Percentiles rank a stretch among this genome's conserved stretches.
Conservation (phyloP, 495 filamentous ascomycete genomes). For the Chaetomium fimeti region DNA sequence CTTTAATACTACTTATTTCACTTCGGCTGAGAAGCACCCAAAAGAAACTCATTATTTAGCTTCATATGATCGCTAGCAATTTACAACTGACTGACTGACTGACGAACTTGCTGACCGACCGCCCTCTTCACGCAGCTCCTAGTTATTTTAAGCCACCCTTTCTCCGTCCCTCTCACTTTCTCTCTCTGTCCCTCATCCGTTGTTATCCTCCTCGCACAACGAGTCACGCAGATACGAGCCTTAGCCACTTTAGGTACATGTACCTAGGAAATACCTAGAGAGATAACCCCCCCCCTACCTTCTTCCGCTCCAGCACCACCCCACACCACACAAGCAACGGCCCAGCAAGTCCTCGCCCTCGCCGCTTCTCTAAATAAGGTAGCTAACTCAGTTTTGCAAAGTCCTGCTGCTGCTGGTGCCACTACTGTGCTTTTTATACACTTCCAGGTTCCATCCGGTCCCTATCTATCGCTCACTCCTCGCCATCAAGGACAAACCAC, state of each 20-base stretch:
- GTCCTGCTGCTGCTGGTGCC: neutral
- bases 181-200: neutral
- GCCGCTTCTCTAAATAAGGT: neutral
- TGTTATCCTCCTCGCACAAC: neutral
- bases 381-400: neutral
- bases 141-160: too few relatives aligned
- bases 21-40: too few relatives aligned
- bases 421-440: neutral
- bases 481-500: neutral
- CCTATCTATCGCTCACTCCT: neutral
- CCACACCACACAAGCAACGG: too few relatives aligned
- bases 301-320: too few relatives aligned
- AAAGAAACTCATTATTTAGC: neutral
- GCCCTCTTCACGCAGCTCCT: neutral
- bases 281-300: too few relatives aligned
- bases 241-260: too few relatives aligned
- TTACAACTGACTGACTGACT: neutral
- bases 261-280: too few relatives aligned
- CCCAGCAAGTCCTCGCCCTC: neutral
- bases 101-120: neutral
- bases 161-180: neutral
- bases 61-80: constrained; percentile 7
- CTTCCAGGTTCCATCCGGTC: neutral
- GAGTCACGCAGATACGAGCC: neutral
- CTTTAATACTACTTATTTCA: too few relatives aligned